Base-by-base conservation (phyloP, 1,284 basidiomycete genomes). In the Apiotrichum sp. region DNA sequence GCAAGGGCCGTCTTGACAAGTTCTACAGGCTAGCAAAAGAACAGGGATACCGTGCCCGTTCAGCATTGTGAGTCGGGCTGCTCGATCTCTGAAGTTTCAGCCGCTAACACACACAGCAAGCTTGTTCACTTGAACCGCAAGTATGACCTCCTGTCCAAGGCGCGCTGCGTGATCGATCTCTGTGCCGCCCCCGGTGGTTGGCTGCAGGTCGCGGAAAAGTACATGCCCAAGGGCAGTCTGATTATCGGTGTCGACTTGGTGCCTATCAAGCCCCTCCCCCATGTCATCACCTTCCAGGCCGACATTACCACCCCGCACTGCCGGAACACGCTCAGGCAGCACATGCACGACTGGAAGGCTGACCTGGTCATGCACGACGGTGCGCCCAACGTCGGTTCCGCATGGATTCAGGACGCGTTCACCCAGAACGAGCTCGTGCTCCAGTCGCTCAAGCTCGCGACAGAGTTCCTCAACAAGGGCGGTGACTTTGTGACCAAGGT, bases 301-400 rank as follows among this genome's bases (percentile, higher is more conserved):
- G 96, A 99, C 71, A 98, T 99, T 70, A 98, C 96, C 29, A 97
- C 93, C 4, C 79, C 86, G 9, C 84, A 88, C 59, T 99, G 96
- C 77, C 85, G 96, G 55, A 86, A 89, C 70, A 83, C 88, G 62
- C 84, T 99, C 53, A 85, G 90, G 49, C 80, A 80, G 41, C 91
- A 97, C 76, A 79, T 98, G 62, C 98, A 98, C 76, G 93, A 98
- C 75, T 98, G 96, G 95, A 96, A 93, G 77, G 96, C 96, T n/a
- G 96, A 99, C 73, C 84, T 98, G 54, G 93, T 99, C n/a, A 83
- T 99, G 54, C 96, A 99, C 77, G 96, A 99, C 77, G 96, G 96
- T 81, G 96, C 96, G 43, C 96, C 96, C 43, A 99, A 99, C 75
- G 96, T 99, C 75, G 96, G 96, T 81, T 90, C 93, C 32, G 96